phyloP scores from a whole-genome alignment of 2,329 filamentous ascomycete genomes.

The Aureobasidium lini region DNA sequence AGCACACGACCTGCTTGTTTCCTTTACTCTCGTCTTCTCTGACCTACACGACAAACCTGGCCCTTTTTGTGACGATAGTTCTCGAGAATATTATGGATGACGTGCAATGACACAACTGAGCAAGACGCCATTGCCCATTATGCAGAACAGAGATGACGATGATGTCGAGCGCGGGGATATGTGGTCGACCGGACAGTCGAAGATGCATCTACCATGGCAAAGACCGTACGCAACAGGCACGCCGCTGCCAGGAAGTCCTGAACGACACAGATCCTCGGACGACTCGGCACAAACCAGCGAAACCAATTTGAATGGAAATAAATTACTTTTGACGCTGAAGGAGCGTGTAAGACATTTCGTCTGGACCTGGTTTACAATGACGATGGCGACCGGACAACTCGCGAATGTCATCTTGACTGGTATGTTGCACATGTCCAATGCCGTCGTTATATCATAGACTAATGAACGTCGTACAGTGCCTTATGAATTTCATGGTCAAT shows the following conservation, averaged over 20 bases:
- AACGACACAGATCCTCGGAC: not conserved
- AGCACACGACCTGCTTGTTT: not conserved
- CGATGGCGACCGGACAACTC: slow-evolving; percentile 54
- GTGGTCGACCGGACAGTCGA: not conserved
- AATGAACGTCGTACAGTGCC: slow-evolving; percentile 25
- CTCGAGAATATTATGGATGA: not conserved
- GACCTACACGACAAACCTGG: not conserved
- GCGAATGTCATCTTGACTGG: slow-evolving; percentile 49
- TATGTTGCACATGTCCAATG: slow-evolving; percentile 17
- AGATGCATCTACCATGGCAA: not conserved
- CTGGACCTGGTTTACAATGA: slow-evolving; percentile 75
- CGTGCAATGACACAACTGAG: not conserved
- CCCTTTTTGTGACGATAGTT: too few species aligned
- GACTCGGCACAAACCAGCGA: not conserved
- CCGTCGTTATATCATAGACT: not conserved
- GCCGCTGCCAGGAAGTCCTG: not conserved
- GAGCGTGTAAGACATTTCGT: slow-evolving; percentile 55
- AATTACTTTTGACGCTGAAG: slow-evolving; percentile 35
- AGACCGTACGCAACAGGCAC: slow-evolving; percentile 4
- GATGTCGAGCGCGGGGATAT: slow-evolving; percentile 2
- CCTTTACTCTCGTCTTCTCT: not conserved
- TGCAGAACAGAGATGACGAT: not conserved
- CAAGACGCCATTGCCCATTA: not conserved
- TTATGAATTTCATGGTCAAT: slow-evolving; percentile 38
- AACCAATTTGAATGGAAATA: not conserved